Evolutionary conservation across 805 yeast genomes (phyloP), one percentile per base, ranked within the genome.

Genomic region (Starmera dryadoides): DNA sequence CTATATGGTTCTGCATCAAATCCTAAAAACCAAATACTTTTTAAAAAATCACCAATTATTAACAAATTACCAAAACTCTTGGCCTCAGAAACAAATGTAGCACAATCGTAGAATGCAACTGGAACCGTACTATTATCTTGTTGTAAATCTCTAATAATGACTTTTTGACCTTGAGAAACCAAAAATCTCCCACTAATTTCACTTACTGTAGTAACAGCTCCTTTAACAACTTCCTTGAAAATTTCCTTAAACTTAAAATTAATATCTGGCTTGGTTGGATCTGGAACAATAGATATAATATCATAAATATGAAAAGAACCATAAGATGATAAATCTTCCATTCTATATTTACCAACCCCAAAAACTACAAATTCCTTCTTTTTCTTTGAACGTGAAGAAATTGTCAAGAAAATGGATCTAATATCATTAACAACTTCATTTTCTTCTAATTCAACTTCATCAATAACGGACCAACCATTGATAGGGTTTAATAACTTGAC

Each of bases 1-100:
- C 96, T 66, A 57, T 86, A 89, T 1, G 99, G 99, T 52, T 91
- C 96, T 2, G 94, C 91, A 58, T 88, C 95, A 62, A 88, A 89
- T 1, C 97, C 97, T 22, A 81, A 79, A 41, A 93, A 68, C 67
- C 88, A 79, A 4, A 86, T 68, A 48, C 88, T 77, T 49, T 85
- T 82, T 60, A 79, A 69, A 0, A 86, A 66, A 59, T 93, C 98
- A 16, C 95, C 95, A 15, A 88, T 60, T 2, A 88, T 51, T n/a
- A 91, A 56, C 50, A 91, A 63, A 56, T 89, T 86, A 30, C 94
- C 89, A 56, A 87, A 77, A 46, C 88, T 71, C 60, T 89, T 89
- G 14, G 86, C 73, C 47, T 86, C 95, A 6, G 83, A 69, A 2
- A 86, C 77, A 57, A 77, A 86, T 0, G 88, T 76, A 2, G 88